Base-by-base conservation (phyloP, 139 green algal species). In the Eudorina sp. region DNA sequence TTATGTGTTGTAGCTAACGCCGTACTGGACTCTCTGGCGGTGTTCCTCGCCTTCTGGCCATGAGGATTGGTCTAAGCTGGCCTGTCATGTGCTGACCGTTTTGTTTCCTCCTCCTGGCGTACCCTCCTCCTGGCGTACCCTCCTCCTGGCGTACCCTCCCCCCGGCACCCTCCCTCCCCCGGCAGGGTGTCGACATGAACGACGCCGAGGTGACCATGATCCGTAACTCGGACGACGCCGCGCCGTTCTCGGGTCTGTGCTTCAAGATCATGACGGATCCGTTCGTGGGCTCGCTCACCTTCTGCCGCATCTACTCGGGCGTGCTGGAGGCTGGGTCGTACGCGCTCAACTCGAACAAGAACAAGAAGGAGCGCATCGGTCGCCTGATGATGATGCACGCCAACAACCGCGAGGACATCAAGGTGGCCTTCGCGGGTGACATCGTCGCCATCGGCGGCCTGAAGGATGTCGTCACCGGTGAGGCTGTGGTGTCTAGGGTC, bases 201-300 rank as follows among this genome's bases (percentile, higher is more conserved):
- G 94, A 98, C 75, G 43, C 90, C 2, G 95, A 97, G 91, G 86
- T 94, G 87, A 76, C 94, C 40, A 93, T 99, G 89, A 94, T 79
- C 16, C 95, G 98, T 84, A 90, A 93, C 58, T 88, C 96, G 5
- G 83, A 82, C 16, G 97, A 99, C 83, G 93, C 96, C 27, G 97
- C 95, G 83, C 95, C 97, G 27, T 99, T 99, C 92, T 96, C 94
- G 18, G 98, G 90, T 13, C 96, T 99, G 70, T 98, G 97, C 81
- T 99, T 99, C 96, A 99, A 99, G 95, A 97, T 99, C 90, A 98
- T 98, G 96, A 96, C 97, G 0, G 98, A 99, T 91, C 96, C 96
- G 60, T 99, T 99, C 88, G 96, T 99, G 2, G 97, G 96, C 55
- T 97, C 95, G 16, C 94, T 99, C 66, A 99, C 98, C 72, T 99